Evolutionary conservation across 2,329 filamentous ascomycete species (phyloP).

Genomic region (Blumeria hordei): DNA sequence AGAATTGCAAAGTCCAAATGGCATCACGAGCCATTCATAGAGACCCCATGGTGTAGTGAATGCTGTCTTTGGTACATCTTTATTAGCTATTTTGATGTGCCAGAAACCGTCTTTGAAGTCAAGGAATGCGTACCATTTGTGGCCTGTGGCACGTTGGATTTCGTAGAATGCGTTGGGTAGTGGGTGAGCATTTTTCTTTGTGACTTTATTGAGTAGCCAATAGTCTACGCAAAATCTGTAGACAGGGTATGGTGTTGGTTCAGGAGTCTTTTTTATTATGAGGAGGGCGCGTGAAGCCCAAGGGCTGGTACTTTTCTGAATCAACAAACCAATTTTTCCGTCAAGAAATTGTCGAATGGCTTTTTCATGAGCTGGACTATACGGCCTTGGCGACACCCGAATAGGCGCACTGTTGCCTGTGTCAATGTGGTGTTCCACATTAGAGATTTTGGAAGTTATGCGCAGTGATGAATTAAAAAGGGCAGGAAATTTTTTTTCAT

Average conservation of each 20-base stretch:
- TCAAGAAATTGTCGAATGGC: not conserved
- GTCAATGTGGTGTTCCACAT: not conserved
- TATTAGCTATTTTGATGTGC: not conserved
- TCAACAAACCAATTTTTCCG: not conserved
- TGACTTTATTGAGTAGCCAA: not conserved
- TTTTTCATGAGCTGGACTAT: not conserved
- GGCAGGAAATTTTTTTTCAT: not conserved
- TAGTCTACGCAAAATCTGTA: not conserved
- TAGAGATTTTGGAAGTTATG: not conserved
- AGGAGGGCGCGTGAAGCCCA: not conserved
- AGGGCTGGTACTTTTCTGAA: not conserved
- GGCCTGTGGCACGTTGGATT: not conserved
- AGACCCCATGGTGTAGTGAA: not conserved
- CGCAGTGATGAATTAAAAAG: not conserved
- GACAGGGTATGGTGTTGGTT: not conserved
- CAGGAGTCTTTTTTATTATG: not conserved
- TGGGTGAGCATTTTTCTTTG: not conserved
- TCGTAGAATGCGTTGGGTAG: not conserved
- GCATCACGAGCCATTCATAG: slow-evolving; percentile 2
- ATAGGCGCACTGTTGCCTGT: not conserved
- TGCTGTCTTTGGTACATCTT: not conserved
- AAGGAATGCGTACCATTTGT: not conserved
- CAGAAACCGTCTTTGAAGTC: not conserved
- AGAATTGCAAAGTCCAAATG: slow-evolving; percentile 1
- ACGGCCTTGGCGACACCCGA: not conserved